Evolutionary conservation across 176 grass and related monocot genomes (phyloP).

Genomic region (Musa acuminata): DNA sequence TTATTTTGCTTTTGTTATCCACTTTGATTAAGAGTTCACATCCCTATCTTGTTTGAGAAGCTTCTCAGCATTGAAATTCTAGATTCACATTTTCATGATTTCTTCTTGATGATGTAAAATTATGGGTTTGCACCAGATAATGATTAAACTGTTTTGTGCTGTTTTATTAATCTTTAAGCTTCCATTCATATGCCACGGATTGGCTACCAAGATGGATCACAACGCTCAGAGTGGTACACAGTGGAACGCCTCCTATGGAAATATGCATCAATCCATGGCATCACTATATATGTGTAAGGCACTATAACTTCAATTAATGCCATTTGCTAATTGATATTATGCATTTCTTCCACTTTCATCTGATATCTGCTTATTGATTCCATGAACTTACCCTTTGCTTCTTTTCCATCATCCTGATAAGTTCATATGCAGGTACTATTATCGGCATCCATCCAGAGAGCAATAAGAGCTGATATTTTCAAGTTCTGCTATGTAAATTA

Average conservation of each 20-base stretch:
- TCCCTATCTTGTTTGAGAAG: too few relatives aligned
- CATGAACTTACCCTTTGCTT: background rate
- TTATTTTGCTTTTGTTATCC: too few relatives aligned
- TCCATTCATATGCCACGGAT: constrained; percentile 91
- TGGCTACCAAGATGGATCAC: constrained; percentile 64
- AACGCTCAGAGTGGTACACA: constrained; percentile 85
- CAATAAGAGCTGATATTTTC: background rate
- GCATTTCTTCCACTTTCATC: constrained; percentile 3
- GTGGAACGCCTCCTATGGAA: constrained; percentile 84
- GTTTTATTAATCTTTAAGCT: constrained; percentile 36
- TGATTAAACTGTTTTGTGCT: constrained; percentile 2
- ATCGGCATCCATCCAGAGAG: constrained; percentile 24
- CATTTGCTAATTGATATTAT: background rate
- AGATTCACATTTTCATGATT: background rate
- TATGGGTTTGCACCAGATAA: background rate
- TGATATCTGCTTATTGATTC: background rate
- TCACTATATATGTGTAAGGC: constrained; percentile 78
- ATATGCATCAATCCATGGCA: constrained; percentile 58
- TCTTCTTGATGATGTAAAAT: background rate
- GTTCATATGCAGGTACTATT: constrained; percentile 51
- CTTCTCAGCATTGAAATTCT: too few relatives aligned
- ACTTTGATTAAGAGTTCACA: too few relatives aligned
- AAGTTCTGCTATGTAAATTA: too few relatives aligned
- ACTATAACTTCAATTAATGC: background rate
- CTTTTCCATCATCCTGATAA: background rate